phyloP scores from a whole-genome alignment of 495 filamentous ascomycete species.

The Xylaria bambusicola region DNA sequence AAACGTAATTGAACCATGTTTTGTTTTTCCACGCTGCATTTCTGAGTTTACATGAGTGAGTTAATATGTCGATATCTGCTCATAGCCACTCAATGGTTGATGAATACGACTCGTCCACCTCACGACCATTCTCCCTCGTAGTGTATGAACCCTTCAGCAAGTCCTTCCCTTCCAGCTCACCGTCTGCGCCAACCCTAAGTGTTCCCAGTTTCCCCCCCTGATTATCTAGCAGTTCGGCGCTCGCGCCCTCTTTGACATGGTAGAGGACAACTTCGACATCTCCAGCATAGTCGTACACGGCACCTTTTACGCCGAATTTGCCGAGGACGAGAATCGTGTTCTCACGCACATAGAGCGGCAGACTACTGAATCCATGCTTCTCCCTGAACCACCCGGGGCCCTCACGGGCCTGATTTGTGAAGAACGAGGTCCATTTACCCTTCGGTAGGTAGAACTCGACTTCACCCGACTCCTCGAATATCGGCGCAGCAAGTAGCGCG shows the following conservation, averaged over 20 bases:
- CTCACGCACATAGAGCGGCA: constrained; percentile 53
- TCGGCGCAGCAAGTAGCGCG: constrained; percentile 59
- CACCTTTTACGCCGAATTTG: constrained; percentile 44
- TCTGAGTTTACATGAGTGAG: too few relatives aligned
- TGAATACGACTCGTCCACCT: constrained; percentile 21
- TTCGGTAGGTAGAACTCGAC: constrained; percentile 65
- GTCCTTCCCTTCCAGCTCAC: constrained; percentile 17
- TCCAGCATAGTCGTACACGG: constrained; percentile 52
- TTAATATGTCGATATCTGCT: background rate
- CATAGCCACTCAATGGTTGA: constrained; percentile 18
- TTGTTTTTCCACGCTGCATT: too few relatives aligned
- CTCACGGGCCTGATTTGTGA: constrained; percentile 43
- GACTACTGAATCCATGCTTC: constrained; percentile 45
- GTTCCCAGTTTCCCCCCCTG: constrained; percentile 36
- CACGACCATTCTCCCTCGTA: constrained; percentile 20
- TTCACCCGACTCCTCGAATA: constrained; percentile 59
- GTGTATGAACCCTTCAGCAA: constrained; percentile 25
- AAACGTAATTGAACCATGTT: background rate
- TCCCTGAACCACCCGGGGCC: constrained; percentile 54
- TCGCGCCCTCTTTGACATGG: constrained; percentile 35
- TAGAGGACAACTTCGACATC: constrained; percentile 48
- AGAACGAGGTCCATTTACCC: constrained; percentile 59
- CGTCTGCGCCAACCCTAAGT: constrained; percentile 26
- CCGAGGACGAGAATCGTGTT: constrained; percentile 51
- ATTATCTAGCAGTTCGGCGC: constrained; percentile 38